Percentiles rank a stretch among this genome's conserved stretches.
These are phyloP conservation scores for Geoglossum cookeanum DNA, from an alignment of 2,329 filamentous ascomycete species.

Conservation along the genomic window DNA sequence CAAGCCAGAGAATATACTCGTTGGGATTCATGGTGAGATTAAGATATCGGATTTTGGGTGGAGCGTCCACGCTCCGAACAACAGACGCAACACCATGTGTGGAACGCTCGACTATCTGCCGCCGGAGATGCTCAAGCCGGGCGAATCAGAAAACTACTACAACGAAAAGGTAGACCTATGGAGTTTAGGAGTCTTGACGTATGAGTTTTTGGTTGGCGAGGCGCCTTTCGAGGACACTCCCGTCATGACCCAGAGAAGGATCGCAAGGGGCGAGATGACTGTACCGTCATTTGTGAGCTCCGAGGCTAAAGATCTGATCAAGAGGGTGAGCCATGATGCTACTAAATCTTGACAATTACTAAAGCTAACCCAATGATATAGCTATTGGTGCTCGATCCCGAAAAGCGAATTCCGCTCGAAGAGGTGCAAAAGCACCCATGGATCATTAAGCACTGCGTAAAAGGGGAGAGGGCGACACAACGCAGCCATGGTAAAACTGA, in stretches of 20 bases:
- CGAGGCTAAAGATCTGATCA: conserved; percentile 83
- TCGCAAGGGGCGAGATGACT: conserved; percentile 77
- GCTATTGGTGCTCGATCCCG: conserved; percentile 81
- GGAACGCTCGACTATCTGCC: conserved; percentile 94
- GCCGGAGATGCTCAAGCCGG: conserved; percentile 86
- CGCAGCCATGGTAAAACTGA: conserved; percentile 17
- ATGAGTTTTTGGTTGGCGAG: conserved; percentile 90
- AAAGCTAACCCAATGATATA: conserved; percentile 16
- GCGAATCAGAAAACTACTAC: conserved; percentile 70
- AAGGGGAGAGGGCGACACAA: conserved; percentile 26
- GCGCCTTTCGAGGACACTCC: conserved; percentile 94
- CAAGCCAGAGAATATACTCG: conserved; percentile 92
- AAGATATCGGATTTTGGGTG: conserved; percentile 98
- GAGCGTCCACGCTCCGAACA: conserved; percentile 95
- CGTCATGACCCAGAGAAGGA: conserved; percentile 82
- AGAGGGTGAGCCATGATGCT: conserved; percentile 37
- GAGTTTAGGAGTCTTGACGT: conserved; percentile 86
- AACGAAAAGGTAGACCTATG: conserved; percentile 92
- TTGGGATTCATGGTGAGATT: conserved; percentile 92
- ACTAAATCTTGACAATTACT: neutral
- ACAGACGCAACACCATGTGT: conserved; percentile 84
- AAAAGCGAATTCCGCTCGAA: conserved; percentile 79
- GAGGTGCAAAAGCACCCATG: conserved; percentile 81
- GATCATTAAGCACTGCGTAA: conserved; percentile 86
- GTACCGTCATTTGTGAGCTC: conserved; percentile 78